Evolutionary conservation across 495 filamentous ascomycete genomes (phyloP).

Genomic region (Halenospora varia): DNA sequence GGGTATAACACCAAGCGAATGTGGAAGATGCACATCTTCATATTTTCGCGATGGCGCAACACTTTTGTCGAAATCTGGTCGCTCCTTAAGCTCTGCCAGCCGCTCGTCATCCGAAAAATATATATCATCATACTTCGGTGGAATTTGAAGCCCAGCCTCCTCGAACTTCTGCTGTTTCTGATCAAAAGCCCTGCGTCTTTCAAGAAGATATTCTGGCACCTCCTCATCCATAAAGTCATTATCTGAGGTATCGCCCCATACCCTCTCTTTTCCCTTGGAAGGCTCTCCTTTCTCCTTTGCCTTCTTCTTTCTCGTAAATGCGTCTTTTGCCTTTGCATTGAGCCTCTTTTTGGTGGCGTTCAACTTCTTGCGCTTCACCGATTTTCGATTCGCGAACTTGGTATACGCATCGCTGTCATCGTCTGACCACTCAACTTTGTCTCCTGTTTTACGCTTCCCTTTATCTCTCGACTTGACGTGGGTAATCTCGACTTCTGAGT

Average conservation of each 20-base stretch:
- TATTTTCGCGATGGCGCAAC: conserved; percentile 62
- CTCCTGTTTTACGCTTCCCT: conserved; percentile 16
- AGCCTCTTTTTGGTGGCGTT: conserved; percentile 24
- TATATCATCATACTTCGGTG: conserved; percentile 75
- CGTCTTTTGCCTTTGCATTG: conserved; percentile 22
- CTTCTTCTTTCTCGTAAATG: conserved; percentile 12
- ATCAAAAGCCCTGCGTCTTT: conserved; percentile 57
- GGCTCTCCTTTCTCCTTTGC: conserved; percentile 12
- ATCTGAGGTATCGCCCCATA: conserved; percentile 18
- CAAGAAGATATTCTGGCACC: conserved; percentile 42
- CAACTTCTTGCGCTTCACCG: conserved; percentile 18
- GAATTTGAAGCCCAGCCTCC: conserved; percentile 67
- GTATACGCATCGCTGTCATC: conserved; percentile 31
- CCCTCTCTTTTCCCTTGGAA: conserved; percentile 13
- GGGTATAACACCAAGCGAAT: conserved; percentile 80
- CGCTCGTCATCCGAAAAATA: conserved; percentile 85
- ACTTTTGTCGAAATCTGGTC: conserved; percentile 58
- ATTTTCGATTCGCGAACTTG: conserved; percentile 29
- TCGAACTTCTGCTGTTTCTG: conserved; percentile 51
- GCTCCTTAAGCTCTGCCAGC: conserved; percentile 57
- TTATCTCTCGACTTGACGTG: conserved; percentile 3
- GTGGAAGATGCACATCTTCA: conserved; percentile 67
- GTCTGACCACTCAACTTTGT: conserved; percentile 39
- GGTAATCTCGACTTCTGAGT: conserved; percentile 15
- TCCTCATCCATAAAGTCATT: conserved; percentile 28